Evolutionary conservation across 345 rosid species (phyloP).

Genomic region (Eucalyptus melliodora): DNA sequence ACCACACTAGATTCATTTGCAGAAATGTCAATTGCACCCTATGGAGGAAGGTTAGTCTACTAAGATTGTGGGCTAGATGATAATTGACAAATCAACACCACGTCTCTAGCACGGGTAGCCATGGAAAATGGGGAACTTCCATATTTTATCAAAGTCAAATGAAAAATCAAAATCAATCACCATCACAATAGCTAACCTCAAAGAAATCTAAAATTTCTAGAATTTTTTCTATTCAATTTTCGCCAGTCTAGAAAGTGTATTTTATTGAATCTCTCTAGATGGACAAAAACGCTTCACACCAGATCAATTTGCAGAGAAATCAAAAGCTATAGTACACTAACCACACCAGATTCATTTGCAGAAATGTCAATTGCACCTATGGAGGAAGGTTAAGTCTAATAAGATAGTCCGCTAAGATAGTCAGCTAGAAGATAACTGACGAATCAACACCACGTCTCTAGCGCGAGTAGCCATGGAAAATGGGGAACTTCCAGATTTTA

Average conservation of each 20-base stretch:
- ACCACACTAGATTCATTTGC: neutral
- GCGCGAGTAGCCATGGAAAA: neutral
- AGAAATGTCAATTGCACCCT: neutral
- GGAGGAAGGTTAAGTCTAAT: neutral
- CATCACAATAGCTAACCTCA: neutral
- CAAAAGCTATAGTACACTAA: neutral
- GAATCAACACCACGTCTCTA: neutral
- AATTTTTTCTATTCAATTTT: neutral
- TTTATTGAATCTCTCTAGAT: neutral
- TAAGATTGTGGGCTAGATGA: neutral
- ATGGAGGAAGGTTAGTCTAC: neutral
- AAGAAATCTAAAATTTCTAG: neutral
- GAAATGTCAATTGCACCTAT: neutral
- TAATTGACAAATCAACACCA: neutral
- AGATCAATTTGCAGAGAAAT: too few relatives aligned
- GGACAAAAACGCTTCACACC: too few relatives aligned
- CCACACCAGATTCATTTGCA: neutral
- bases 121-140: neutral
- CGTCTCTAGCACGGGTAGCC: neutral
- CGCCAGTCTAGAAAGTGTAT: neutral
- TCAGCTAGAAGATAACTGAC: neutral
- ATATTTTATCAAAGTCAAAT: neutral
- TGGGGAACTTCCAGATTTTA: neutral
- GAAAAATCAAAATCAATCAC: neutral
- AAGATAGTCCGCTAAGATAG: neutral